Conservation (phyloP, 371 early-diverging fungal genomes). For the Thermomucor indicae-seudaticae region DNA sequence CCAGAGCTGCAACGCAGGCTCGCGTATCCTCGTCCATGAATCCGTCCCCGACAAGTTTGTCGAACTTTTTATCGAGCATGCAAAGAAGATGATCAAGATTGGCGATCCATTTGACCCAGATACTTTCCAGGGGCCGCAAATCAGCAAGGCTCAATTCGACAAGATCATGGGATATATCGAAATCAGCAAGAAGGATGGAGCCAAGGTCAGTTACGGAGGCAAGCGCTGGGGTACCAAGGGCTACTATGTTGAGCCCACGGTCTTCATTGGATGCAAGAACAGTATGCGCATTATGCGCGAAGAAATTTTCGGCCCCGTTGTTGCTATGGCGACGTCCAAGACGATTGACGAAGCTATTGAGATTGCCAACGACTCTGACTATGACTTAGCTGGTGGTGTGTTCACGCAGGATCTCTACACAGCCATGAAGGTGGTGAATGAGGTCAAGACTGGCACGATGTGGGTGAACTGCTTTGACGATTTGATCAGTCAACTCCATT, state of each 20-base stretch:
- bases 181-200: conserved; percentile 58
- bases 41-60: conserved; percentile 70
- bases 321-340: conserved; percentile 75
- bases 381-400: conserved; percentile 86
- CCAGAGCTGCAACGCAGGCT: conserved; percentile 88
- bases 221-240: conserved; percentile 62
- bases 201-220: conserved; percentile 66
- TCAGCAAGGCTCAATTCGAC: conserved; percentile 75
- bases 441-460: conserved; percentile 78
- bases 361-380: conserved; percentile 73
- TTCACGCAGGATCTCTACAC: conserved; percentile 65
- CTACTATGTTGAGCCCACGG: conserved; percentile 78
- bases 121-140: conserved; percentile 71
- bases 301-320: conserved; percentile 94
- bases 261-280: conserved; percentile 68
- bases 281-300: conserved; percentile 68
- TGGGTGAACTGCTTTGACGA: conserved; percentile 33
- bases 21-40: conserved; percentile 79
- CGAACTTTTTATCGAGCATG: conserved; percentile 55
- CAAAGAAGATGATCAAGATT: conserved; percentile 48
- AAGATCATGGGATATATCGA: conserved; percentile 63
- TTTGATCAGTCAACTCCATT: conserved; percentile 67
- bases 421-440: conserved; percentile 61
- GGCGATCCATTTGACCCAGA: conserved; percentile 58
- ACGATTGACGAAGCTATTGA: conserved; percentile 76